Conservation (phyloP, 139 green algal genomes). For the Parachlorella kessleri region DNA sequence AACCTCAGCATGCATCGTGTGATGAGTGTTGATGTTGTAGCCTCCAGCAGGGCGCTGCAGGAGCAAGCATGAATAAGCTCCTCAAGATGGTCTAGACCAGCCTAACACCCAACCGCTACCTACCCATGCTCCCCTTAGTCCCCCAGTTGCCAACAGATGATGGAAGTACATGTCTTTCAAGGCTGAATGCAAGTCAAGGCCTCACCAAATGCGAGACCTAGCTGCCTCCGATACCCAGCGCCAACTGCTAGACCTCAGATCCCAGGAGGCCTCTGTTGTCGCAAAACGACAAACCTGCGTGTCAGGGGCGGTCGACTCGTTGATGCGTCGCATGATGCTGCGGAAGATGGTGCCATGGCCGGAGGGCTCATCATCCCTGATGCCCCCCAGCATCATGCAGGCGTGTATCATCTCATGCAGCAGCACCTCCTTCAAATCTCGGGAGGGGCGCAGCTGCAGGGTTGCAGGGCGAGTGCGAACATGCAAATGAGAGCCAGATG, state of each 20-base stretch:
- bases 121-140: background rate
- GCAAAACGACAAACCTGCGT: no score
- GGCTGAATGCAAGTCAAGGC: no score
- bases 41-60: conserved; percentile 59
- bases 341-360: conserved; percentile 72
- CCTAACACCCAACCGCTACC: no score
- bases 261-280: no score
- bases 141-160: background rate
- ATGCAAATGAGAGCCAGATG: background rate
- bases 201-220: no score
- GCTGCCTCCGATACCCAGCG: no score
- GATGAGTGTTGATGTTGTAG: conserved; percentile 77
- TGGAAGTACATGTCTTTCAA: conserved; percentile 42
- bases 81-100: background rate
- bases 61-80: background rate
- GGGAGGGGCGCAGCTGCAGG: conserved; percentile 60
- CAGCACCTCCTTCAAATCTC: conserved; percentile 81
- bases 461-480: background rate
- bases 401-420: conserved; percentile 87
- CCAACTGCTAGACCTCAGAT: no score
- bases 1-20: conserved; percentile 75
- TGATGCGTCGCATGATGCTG: conserved; percentile 61
- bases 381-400: conserved; percentile 26
- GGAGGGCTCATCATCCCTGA: conserved; percentile 52
- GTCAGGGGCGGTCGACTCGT: conserved; percentile 48